Conservation (phyloP, 2,329 filamentous ascomycete species). For the Ophiostoma perfectum region DNA sequence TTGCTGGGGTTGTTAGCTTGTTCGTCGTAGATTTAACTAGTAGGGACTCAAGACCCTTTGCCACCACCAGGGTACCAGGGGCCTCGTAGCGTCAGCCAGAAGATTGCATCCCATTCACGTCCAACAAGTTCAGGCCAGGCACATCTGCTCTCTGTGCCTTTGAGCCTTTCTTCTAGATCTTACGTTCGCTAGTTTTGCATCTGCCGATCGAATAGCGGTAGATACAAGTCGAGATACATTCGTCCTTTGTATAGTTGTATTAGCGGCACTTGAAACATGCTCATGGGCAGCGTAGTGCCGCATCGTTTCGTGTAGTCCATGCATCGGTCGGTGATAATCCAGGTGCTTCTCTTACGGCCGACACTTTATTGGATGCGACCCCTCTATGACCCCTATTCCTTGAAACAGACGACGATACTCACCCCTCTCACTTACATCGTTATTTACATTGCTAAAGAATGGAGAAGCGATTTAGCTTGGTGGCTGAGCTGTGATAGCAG, state of each 20-base stretch:
- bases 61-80: background rate
- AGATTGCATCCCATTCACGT: no score
- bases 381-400: no score
- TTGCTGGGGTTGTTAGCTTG: no score
- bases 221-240: background rate
- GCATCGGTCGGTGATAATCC: background rate
- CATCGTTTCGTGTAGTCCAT: background rate
- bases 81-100: background rate
- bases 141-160: no score
- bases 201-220: background rate
- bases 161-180: no score
- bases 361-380: background rate
- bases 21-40: background rate
- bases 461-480: background rate
- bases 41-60: background rate
- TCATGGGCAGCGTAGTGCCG: background rate
- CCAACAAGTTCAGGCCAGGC: no score
- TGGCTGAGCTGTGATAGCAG: background rate
- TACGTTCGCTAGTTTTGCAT: background rate
- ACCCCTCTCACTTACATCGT: no score
- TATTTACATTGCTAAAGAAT: no score
- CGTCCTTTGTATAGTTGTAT: background rate
- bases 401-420: no score
- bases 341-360: background rate
- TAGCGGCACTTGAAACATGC: background rate